Conservation (phyloP, 2,329 filamentous ascomycete genomes). For the Clonostachys byssicola region DNA sequence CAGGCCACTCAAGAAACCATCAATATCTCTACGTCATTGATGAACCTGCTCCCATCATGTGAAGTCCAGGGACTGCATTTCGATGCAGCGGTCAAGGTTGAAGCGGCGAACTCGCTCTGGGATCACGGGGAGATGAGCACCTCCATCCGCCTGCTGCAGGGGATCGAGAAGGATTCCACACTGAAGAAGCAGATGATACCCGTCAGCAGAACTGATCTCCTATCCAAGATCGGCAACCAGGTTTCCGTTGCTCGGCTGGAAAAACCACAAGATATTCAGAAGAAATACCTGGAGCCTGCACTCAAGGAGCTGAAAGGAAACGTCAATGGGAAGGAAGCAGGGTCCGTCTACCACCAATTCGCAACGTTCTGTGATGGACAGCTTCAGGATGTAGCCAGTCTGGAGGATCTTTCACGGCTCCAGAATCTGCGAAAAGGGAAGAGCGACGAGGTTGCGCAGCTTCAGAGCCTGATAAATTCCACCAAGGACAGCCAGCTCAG, state of each 20-base stretch:
- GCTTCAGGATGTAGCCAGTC: conserved; percentile 76
- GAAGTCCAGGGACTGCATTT: conserved; percentile 69
- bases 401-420: conserved; percentile 81
- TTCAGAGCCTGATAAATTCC: conserved; percentile 56
- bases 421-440: conserved; percentile 78
- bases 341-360: conserved; percentile 90
- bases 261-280: conserved; percentile 86
- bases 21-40: conserved; percentile 79
- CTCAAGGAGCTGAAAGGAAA: conserved; percentile 74
- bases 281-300: conserved; percentile 79
- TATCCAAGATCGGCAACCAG: conserved; percentile 84
- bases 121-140: conserved; percentile 86
- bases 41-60: conserved; percentile 68
- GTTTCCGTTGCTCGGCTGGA: conserved; percentile 87
- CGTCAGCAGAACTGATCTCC: conserved; percentile 71
- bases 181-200: conserved; percentile 66
- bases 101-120: conserved; percentile 89
- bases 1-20: conserved; percentile 82
- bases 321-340: conserved; percentile 67
- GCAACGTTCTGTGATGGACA: conserved; percentile 94
- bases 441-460: conserved; percentile 71
- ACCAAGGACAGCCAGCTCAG: conserved; percentile 48
- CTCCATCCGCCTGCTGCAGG: conserved; percentile 84
- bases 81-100: conserved; percentile 72
- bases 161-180: conserved; percentile 56